Percentiles rank a stretch among this genome's conserved stretches.
phyloP scores from a whole-genome alignment of 352 stramenopile genomes.

The Phytophthora megakarya region DNA sequence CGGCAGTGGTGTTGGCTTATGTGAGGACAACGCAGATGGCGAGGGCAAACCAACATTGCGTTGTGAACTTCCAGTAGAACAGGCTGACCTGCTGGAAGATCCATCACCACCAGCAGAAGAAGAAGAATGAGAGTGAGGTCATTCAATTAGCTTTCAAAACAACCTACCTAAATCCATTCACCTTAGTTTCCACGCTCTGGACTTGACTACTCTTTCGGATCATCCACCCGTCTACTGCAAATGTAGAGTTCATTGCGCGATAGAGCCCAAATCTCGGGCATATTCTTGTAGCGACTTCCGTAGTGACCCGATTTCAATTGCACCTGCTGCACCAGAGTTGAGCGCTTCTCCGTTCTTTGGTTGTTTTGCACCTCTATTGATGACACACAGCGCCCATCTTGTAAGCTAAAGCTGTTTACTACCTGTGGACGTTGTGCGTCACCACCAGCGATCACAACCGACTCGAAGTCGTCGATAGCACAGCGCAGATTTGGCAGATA shows the following conservation, averaged over 20 bases:
- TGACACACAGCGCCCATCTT: constrained; percentile 25
- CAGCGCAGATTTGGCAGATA: constrained; percentile 46
- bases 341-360: constrained; percentile 3
- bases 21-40: constrained; percentile 38
- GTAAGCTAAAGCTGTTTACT: constrained; percentile 42
- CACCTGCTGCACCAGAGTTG: constrained; percentile 44
- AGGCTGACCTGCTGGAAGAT: constrained; percentile 81
- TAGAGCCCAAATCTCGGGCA: constrained; percentile 47
- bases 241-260: constrained; percentile 46
- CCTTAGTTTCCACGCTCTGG: neutral
- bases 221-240: constrained; percentile 21
- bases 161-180: constrained; percentile 8
- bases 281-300: constrained; percentile 15
- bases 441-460: constrained; percentile 43
- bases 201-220: constrained; percentile 10
- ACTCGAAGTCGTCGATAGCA: constrained; percentile 41
- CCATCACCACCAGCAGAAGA: constrained; percentile 68
- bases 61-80: constrained; percentile 65
- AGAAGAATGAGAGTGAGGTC: constrained; percentile 29
- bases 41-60: constrained; percentile 49
- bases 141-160: neutral
- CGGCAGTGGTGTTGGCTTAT: constrained; percentile 51
- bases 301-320: constrained; percentile 26
- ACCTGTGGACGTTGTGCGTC: constrained; percentile 16
- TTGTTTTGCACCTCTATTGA: constrained; percentile 26